Evolutionary conservation across 495 filamentous ascomycete genomes (phyloP), one percentile per base, ranked within the genome.

Genomic region (Hypoxylon fuscum): DNA sequence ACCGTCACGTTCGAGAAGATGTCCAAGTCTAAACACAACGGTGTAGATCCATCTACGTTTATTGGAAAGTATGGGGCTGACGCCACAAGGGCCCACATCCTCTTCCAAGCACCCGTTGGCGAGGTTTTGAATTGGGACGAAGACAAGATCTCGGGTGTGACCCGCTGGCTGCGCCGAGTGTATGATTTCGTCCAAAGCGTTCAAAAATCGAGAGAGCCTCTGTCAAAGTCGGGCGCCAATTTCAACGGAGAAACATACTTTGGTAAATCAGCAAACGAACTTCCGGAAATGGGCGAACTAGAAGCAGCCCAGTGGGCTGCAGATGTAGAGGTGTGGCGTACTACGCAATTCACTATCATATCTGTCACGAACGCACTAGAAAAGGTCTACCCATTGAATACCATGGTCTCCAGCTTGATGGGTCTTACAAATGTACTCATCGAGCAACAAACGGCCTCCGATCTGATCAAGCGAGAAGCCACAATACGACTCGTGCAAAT

Each of bases 1-100:
- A 81, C 72, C 9, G 68, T 93, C 23, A 86, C 84, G 0, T 96
- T 85, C 54, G 91, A 96, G 73, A 96, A 96, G 66, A 96, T 96
- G 92, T 93, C 90, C n/a, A 96, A 96, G 73, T 94, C 90, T 54
- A 96, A 96, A 68, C 81, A 95, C 75, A 96, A 96, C 68, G 92
- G 92, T 25, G 90, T 96, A n/a, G 91, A 96, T 67, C 92, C 92
- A 0, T 84, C 81, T 0, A 73, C 66, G 0, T 90, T 90, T 59
- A 89, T 93, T 37, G 68, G 77, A 0, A 85, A 84, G 53, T 88
- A 93, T 58, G 92, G 92, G 15, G 90, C 92, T 0, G 92, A 96
- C 69, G 88, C 90, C 0, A 95, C 90, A 3, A 82, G 92, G 41
- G 91, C 91, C 1, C 92, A 96, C 66, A 87, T 96, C 46, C 80